phyloP scores from a whole-genome alignment of 176 grass and related monocot genomes.

The Canna indica region DNA sequence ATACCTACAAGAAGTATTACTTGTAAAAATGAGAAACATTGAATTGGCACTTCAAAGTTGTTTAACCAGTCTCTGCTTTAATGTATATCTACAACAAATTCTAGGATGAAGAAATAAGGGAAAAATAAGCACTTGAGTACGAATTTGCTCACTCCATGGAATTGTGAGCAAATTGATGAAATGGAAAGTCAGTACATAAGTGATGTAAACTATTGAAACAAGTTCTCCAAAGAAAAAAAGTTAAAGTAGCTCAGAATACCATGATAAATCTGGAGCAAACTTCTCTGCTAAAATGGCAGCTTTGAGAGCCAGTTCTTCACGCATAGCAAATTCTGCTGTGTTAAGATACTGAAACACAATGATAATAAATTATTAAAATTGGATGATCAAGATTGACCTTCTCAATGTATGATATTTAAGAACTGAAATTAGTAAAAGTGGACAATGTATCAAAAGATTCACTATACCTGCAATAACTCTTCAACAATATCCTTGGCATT shows the following conservation, averaged over 20 bases:
- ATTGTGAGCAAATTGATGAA: too few relatives aligned
- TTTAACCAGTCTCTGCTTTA: too few relatives aligned
- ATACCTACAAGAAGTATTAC: slow-evolving; percentile 56
- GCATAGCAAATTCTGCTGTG: slow-evolving; percentile 94
- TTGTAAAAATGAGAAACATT: not conserved
- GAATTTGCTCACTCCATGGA: too few relatives aligned
- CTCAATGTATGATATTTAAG: not conserved
- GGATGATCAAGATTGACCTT: not conserved
- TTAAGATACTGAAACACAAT: slow-evolving; percentile 68
- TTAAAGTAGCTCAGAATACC: slow-evolving; percentile 32
- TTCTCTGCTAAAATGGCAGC: slow-evolving; percentile 97
- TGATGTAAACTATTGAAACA: too few relatives aligned
- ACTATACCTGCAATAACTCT: slow-evolving; percentile 87
- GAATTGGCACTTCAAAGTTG: too few relatives aligned
- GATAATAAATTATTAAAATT: slow-evolving; percentile 3
- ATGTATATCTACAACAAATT: too few relatives aligned
- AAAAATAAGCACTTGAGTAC: too few relatives aligned
- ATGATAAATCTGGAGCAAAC: slow-evolving; percentile 97
- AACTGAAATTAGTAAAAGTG: not conserved
- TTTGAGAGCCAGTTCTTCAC: slow-evolving; percentile 92
- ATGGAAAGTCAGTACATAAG: too few relatives aligned
- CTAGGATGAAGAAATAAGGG: too few relatives aligned
- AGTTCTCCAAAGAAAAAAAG: not conserved
- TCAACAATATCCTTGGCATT: slow-evolving; percentile 99
- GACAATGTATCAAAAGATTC: slow-evolving; percentile 8